Percentiles rank a stretch among this genome's conserved stretches.
Evolutionary conservation across 176 grass and related monocot genomes (phyloP).

Genomic region (Poa pratensis): DNA sequence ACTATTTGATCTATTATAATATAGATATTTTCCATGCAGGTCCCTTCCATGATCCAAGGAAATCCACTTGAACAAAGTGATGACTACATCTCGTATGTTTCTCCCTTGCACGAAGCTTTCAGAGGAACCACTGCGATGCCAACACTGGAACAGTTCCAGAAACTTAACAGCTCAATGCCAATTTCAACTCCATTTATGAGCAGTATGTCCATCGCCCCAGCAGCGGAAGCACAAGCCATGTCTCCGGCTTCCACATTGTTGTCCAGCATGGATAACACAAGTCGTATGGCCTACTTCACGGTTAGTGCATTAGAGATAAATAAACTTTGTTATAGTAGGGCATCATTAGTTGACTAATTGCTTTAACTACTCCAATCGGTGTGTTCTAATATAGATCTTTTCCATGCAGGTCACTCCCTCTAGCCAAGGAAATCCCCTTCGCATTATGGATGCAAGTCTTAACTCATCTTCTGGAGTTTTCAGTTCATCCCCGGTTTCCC

Average conservation of each 20-base stretch:
- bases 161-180: not conserved
- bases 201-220: not conserved
- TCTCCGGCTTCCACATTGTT: not conserved
- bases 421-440: not conserved
- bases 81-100: too few relatives aligned
- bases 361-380: too few relatives aligned
- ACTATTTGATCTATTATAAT: not conserved
- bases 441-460: not conserved
- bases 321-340: too few relatives aligned
- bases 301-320: too few relatives aligned
- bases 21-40: not conserved
- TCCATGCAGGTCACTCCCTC: not conserved
- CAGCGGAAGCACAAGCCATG: not conserved
- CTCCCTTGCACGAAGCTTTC: not conserved
- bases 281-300: not conserved
- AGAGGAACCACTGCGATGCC: not conserved
- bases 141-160: not conserved
- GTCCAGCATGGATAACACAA: not conserved
- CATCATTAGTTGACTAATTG: too few relatives aligned
- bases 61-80: not conserved
- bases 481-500: not conserved
- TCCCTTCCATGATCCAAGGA: not conserved
- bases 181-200: not conserved
- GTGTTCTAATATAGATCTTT: too few relatives aligned
- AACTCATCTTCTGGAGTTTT: constrained; percentile 5